Conservation (phyloP, 75 land plant genomes). For the Pinus tabuliformis region DNA sequence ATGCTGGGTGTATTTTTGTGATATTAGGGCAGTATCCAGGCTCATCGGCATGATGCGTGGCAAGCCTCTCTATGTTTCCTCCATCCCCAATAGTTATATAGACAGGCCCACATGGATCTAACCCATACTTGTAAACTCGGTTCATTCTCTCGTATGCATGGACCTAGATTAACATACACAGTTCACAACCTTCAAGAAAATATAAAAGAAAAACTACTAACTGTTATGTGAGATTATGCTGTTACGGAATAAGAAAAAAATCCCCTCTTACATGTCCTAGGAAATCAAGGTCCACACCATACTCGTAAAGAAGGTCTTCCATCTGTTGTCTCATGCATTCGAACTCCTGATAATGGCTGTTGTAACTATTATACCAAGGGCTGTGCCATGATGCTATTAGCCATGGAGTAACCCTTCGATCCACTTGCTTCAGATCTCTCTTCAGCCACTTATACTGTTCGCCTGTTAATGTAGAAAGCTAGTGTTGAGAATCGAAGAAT, state of each 20-base stretch:
- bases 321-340: slow-evolving; percentile 95
- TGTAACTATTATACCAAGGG: slow-evolving; percentile 95
- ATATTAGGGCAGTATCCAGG: slow-evolving; percentile 74
- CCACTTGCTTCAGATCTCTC: slow-evolving; percentile 47
- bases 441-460: slow-evolving; percentile 48
- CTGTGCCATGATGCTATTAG: slow-evolving; percentile 83
- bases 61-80: slow-evolving; percentile 87
- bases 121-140: slow-evolving; percentile 73
- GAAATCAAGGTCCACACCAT: slow-evolving; percentile 82
- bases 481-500: too few relatives aligned
- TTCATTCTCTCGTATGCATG: slow-evolving; percentile 96
- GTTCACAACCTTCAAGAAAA: too few relatives aligned
- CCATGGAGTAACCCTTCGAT: slow-evolving; percentile 85
- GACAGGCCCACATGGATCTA: slow-evolving; percentile 86
- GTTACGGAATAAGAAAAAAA: too few relatives aligned
- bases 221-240: too few relatives aligned
- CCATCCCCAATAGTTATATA: slow-evolving; percentile 96
- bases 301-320: slow-evolving; percentile 75
- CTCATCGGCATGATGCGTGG: slow-evolving; percentile 82
- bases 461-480: too few relatives aligned
- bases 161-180: slow-evolving; percentile 38
- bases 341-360: slow-evolving; percentile 87
- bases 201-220: too few relatives aligned
- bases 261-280: slow-evolving; percentile 79
- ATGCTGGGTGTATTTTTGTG: slow-evolving; percentile 52